Evolutionary conservation across 2,329 filamentous ascomycete genomes (phyloP), one percentile per base, ranked within the genome.

Genomic region (Scedosporium boydii): DNA sequence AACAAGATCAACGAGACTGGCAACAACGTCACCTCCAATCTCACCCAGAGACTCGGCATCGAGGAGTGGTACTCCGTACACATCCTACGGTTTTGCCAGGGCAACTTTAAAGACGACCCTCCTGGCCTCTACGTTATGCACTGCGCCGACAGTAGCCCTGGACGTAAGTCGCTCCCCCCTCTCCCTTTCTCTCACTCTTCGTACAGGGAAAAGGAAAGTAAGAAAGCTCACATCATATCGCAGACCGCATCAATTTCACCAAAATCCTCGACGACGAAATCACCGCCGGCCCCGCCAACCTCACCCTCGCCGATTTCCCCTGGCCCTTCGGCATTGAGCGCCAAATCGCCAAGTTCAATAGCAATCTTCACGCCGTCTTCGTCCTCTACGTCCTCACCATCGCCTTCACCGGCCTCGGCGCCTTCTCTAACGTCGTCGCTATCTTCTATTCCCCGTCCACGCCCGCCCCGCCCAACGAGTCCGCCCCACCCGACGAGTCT

Each of bases 61-160:
- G 74, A 75, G 1, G 72, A 82, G 64, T 82, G 80, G 80, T 82
- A 82, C 66, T 81, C 78, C 16, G 64, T 82, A 34, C 80, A 82
- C 65, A 66, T 82, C 66, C 77, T 79, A 77, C 73, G 74, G 46
- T 69, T 73, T 3, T 82, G 80, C 68, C 71, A 80, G 67, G 80
- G 80, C 57, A 66, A 74, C 66, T 82, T 75, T 65, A 71, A 73
- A 48, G 79, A 80, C 61, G 72, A 74, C 1, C 78, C 77, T 3
- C 70, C 70, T 3, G 68, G 68, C 27, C 73, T 76, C 63, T 80
- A 80, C 64, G 70, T 76, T 18, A 78, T 77, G 26, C 75, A 77
- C 68, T 82, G 79, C 68, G 80, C 77, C 10, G 65, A 70, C 21
- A 73, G 74, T 44, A 65, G 71, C 5, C 41, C 53, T 21, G 56